Conservation (phyloP, 2,329 filamentous ascomycete species). For the Rhytidhysteron rufulum region DNA sequence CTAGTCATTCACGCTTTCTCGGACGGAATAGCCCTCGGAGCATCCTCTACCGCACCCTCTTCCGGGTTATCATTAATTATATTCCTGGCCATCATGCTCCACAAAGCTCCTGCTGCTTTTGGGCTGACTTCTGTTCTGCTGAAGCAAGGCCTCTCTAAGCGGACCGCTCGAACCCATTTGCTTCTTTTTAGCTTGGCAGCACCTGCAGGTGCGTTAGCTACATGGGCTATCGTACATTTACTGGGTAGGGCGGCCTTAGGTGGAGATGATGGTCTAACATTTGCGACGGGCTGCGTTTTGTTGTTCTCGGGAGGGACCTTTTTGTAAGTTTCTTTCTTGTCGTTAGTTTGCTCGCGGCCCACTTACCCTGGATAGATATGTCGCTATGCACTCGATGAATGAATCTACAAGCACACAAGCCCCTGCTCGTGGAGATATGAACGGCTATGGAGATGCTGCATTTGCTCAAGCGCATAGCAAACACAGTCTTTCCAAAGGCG, state of each 20-base stretch:
- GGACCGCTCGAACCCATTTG: constrained; percentile 77
- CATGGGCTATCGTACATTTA: constrained; percentile 74
- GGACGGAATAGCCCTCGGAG: constrained; percentile 93
- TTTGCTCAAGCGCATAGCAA: constrained; percentile 41
- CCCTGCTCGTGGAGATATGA: constrained; percentile 28
- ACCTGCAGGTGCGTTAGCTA: constrained; percentile 77
- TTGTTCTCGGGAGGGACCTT: constrained; percentile 97
- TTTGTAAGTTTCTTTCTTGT: constrained; percentile 58
- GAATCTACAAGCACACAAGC: constrained; percentile 52
- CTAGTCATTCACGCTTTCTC: constrained; percentile 95
- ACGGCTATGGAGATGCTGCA: constrained; percentile 51
- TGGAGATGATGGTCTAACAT: constrained; percentile 63
- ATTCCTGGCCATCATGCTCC: constrained; percentile 94
- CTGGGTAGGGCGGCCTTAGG: constrained; percentile 60
- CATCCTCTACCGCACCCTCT: constrained; percentile 63
- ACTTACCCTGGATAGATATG: constrained; percentile 61
- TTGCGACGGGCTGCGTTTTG: constrained; percentile 88
- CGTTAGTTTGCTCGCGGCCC: constrained; percentile 1
- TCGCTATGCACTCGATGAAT: constrained; percentile 98
- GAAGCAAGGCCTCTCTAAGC: constrained; percentile 86
- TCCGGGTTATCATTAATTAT: constrained; percentile 77
- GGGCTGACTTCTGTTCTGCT: constrained; percentile 86
- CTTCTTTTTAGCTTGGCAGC: constrained; percentile 90
- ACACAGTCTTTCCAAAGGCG: constrained; percentile 47
- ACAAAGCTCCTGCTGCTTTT: constrained; percentile 95